These are phyloP conservation scores for Leccinum subtestaceum DNA, from an alignment of 768 basidiomycete genomes.

Conservation along the genomic window DNA sequence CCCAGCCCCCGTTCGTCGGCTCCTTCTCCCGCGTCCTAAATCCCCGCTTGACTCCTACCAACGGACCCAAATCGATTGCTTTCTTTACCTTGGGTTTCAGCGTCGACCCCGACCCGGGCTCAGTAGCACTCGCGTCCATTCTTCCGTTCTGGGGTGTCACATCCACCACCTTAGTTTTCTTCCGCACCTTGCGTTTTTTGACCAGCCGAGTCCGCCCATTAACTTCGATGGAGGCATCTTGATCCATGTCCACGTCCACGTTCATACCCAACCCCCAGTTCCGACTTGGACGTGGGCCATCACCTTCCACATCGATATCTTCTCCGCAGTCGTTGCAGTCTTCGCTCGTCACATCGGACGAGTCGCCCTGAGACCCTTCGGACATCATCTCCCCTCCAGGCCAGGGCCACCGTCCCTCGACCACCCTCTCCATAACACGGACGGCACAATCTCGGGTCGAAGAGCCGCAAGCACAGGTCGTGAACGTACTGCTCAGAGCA, in stretches of 20 bases:
- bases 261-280: slow-evolving; percentile 25
- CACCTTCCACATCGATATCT: slow-evolving; percentile 28
- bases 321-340: slow-evolving; percentile 14
- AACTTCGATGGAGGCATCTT: slow-evolving; percentile 10
- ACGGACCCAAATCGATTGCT: slow-evolving; percentile 54
- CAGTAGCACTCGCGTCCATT: neutral
- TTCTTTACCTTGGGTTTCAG: slow-evolving; percentile 1
- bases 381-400: slow-evolving; percentile 28
- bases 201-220: slow-evolving; percentile 4
- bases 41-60: slow-evolving; percentile 58
- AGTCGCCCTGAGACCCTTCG: slow-evolving; percentile 21
- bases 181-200: slow-evolving; percentile 24
- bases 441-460: slow-evolving; percentile 61
- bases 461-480: slow-evolving; percentile 71
- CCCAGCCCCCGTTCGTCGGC: slow-evolving; percentile 58
- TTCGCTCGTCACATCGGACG: slow-evolving; percentile 17
- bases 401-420: slow-evolving; percentile 40
- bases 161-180: slow-evolving; percentile 34
- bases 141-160: neutral
- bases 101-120: neutral
- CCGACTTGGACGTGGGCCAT: slow-evolving; percentile 7
- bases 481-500: slow-evolving; percentile 65
- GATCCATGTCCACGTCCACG: slow-evolving; percentile 25
- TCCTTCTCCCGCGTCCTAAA: slow-evolving; percentile 59
- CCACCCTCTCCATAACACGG: slow-evolving; percentile 62